Percentiles rank a stretch among this genome's conserved stretches.
These are phyloP conservation scores for Plasmodium adleri DNA, from an alignment of 169 alveolate species.

Conservation along the genomic window DNA sequence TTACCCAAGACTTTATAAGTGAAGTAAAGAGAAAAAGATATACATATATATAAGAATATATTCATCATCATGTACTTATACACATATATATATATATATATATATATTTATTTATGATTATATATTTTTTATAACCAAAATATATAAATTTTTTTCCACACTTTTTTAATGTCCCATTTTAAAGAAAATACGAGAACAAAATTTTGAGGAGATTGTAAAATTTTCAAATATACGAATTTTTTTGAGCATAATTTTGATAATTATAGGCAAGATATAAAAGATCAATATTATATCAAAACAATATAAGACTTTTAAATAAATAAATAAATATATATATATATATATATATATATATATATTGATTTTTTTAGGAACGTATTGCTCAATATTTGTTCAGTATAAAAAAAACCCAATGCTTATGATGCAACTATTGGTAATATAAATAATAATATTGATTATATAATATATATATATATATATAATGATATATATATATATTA, in stretches of 20 bases:
- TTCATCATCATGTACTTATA: no score
- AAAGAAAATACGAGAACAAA: constrained; percentile 45
- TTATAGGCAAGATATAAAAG: constrained; percentile 30
- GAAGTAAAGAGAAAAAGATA: constrained; percentile 26
- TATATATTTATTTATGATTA: neutral
- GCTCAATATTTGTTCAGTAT: constrained; percentile 55
- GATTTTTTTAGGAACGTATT: constrained; percentile 33
- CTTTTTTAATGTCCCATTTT: no score
- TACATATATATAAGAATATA: neutral
- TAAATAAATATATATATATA: no score
- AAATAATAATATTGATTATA: no score
- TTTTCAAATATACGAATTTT: constrained; percentile 54
- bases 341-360: neutral
- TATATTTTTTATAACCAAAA: no score
- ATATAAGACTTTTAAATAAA: no score
- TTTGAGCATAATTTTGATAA: constrained; percentile 32
- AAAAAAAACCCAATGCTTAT: constrained; percentile 57
- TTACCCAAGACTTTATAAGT: constrained; percentile 60
- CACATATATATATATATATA: neutral
- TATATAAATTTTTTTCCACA: no score
- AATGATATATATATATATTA: no score
- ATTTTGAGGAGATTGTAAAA: constrained; percentile 20
- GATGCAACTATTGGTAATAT: constrained; percentile 41
- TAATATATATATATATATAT: no score
- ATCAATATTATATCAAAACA: no score